These are phyloP conservation scores for Cercospora citrullina DNA, from an alignment of 2,329 filamentous ascomycete genomes.

Conservation along the genomic window DNA sequence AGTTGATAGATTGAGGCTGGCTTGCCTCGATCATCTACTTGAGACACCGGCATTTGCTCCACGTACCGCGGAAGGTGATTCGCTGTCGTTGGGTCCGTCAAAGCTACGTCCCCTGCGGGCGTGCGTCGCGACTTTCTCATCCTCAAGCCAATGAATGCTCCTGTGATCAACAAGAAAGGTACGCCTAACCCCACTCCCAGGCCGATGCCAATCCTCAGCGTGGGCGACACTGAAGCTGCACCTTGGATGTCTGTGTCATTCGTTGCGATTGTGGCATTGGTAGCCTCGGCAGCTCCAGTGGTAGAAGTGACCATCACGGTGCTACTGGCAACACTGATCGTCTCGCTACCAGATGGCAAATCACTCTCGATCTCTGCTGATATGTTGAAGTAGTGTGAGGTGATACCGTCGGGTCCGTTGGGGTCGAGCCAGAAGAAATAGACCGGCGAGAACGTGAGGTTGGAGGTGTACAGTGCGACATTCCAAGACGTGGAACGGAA, in stretches of 20 bases:
- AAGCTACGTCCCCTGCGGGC: not conserved
- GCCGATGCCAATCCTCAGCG: constrained; percentile 6
- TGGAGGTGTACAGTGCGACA: not conserved
- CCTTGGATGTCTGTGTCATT: not conserved
- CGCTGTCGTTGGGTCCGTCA: not conserved
- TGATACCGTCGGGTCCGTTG: not conserved
- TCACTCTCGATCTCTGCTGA: not conserved
- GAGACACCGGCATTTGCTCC: not conserved
- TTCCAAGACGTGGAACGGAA: not conserved
- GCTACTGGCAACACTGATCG: not conserved
- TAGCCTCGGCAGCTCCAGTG: not conserved
- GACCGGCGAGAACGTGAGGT: constrained; percentile 4
- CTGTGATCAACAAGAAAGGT: not conserved
- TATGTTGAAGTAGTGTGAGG: constrained; percentile 6
- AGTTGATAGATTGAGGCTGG: not conserved
- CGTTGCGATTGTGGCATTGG: not conserved
- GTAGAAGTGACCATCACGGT: not conserved
- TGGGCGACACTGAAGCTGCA: not conserved
- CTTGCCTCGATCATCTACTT: not conserved
- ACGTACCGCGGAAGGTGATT: not conserved
- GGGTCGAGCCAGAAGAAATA: constrained; percentile 4
- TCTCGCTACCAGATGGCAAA: not conserved
- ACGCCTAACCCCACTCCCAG: not conserved
- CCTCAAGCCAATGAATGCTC: not conserved
- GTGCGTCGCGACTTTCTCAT: not conserved